Conservation (phyloP, 1,284 basidiomycete species). For the Exobasidium cylindrosporum region DNA sequence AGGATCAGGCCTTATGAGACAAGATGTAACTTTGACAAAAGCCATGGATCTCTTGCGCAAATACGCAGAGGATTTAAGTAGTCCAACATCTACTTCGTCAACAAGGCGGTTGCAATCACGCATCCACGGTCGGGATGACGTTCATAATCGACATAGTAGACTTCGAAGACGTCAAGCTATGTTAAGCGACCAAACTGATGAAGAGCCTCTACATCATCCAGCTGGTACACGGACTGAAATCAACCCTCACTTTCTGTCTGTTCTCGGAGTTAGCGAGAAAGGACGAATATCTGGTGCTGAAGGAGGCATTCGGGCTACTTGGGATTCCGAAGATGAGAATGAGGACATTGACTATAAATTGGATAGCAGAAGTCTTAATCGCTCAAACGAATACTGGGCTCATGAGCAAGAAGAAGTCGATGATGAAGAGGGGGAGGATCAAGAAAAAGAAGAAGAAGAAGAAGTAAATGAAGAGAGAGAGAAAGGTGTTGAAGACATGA, state of each 20-base stretch:
- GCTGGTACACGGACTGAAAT: conserved; percentile 11
- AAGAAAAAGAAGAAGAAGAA: not conserved
- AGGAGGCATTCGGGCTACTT: conserved; percentile 32
- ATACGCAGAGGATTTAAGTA: conserved; percentile 15
- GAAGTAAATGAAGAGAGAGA: conserved; percentile 1
- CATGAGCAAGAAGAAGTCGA: conserved; percentile 17
- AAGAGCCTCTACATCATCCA: not conserved
- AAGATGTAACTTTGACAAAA: conserved; percentile 46
- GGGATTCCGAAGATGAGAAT: conserved; percentile 28
- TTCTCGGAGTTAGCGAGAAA: conserved; percentile 37
- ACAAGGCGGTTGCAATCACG: not conserved
- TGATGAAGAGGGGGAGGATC: not conserved
- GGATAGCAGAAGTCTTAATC: conserved; percentile 32
- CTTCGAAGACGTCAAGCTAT: not conserved
- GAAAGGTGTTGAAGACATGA: not conserved
- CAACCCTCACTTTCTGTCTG: conserved; percentile 17
- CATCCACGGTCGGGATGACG: conserved; percentile 2
- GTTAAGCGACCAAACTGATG: not conserved
- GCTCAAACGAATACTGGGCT: conserved; percentile 26
- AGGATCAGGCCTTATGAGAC: conserved; percentile 30
- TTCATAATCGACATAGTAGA: not conserved
- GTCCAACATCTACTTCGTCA: not conserved
- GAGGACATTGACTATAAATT: conserved; percentile 22
- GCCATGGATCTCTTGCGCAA: conserved; percentile 33
- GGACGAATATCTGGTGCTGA: conserved; percentile 36